Base-by-base conservation (phyloP, 2,329 filamentous ascomycete species). In the Aspergillus sp. region DNA sequence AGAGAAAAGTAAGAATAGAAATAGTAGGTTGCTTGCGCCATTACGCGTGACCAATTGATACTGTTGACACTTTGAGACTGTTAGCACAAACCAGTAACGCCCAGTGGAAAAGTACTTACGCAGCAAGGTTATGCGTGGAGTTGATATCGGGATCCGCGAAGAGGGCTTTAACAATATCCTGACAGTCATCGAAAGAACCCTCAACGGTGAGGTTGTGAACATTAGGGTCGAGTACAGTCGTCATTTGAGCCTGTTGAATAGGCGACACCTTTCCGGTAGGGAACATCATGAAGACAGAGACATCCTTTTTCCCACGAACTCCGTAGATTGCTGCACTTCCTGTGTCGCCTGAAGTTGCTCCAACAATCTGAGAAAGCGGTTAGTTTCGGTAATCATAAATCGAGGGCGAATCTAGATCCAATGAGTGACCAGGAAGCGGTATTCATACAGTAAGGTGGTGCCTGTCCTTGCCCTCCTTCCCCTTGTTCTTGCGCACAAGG, bases 1-100 rank as follows among this genome's bases (percentile, higher is more conserved):
- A 99, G 86, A 13, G 87, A 80, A 77, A 97, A 96, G 82, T 98
- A 98, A 12, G 95, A 87, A 76, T 95, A 83, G 81, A 97, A 96
- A 82, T 96, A 99, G 83, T 96, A 98, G 59, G 91, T 91, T 63
- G 96, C 97, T 79, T 99, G 95, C 12, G 95, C 93, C 38, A 99
- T 84, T 66, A 99, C 98, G 66, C 95, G 85, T 2, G 93, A 90
- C 85, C 89, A 97, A 79, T 98, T 98, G 79, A 98, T 98, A 45
- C 90, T 95, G 81, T 98, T 98, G 65, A 98, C 91, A 43, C 44
- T 48, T 26, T 15, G 17, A 30, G 44, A 8, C 8, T 22, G 30
- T 48, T 36, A 48, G 44, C 26, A 20, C 2, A 17, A 30, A 11
- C 18, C 15, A 34, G 11, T n/a, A 48, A 17, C 17, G 12, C 20